These are phyloP conservation scores for Brettanomyces naardenensis DNA, from an alignment of 805 yeast genomes.

Conservation along the genomic window DNA sequence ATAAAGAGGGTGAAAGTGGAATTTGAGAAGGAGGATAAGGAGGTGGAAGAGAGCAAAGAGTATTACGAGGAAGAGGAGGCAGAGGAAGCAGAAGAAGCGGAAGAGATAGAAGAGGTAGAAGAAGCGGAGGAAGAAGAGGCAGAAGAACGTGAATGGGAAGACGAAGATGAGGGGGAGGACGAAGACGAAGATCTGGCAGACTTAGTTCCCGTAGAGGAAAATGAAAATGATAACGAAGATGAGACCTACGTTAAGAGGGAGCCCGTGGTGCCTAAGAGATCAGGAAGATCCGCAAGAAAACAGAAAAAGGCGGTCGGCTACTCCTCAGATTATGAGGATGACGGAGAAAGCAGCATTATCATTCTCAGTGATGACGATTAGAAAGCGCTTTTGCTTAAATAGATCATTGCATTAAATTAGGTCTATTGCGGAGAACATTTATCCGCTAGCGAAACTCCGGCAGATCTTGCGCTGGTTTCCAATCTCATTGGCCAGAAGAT, in stretches of 20 bases:
- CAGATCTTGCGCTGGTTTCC: too few species aligned
- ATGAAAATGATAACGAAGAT: background rate
- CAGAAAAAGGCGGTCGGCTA: background rate
- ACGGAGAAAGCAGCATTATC: conserved; percentile 8
- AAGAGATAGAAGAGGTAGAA: conserved; percentile 11
- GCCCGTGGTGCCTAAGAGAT: background rate
- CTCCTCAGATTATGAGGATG: conserved; percentile 2
- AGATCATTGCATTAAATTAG: too few species aligned
- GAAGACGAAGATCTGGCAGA: conserved; percentile 3
- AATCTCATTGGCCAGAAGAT: too few species aligned
- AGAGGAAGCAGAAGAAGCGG: conserved; percentile 9
- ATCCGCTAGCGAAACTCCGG: too few species aligned
- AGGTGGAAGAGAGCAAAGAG: background rate
- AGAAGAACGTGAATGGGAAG: conserved; percentile 7
- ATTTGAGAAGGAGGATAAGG: conserved; percentile 7
- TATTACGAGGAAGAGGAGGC: conserved; percentile 3
- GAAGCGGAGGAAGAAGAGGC: conserved; percentile 14
- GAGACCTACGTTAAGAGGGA: background rate
- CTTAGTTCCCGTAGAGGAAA: too few species aligned
- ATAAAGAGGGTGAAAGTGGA: background rate
- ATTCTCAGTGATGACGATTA: conserved; percentile 8
- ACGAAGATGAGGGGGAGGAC: conserved; percentile 7
- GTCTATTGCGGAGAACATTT: too few species aligned
- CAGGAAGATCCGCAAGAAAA: background rate
- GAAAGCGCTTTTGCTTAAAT: background rate